Percentiles rank a stretch among this genome's conserved stretches.
Conservation (phyloP, 495 filamentous ascomycete genomes). For the Cladorrhinum samala region DNA sequence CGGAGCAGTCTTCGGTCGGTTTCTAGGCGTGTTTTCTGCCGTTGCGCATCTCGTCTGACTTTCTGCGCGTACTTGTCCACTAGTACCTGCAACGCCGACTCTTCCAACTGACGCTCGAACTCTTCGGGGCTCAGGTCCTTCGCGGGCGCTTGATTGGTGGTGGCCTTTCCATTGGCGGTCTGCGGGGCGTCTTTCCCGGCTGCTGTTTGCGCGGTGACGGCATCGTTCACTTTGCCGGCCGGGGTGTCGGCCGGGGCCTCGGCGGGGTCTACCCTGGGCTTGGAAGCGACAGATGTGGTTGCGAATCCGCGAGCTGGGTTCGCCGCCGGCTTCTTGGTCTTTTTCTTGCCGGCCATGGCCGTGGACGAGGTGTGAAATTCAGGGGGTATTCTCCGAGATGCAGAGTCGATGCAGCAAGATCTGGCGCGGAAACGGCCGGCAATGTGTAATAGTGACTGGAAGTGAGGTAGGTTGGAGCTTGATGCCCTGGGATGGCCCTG, state of each 20-base stretch:
- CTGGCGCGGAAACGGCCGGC: slow-evolving; percentile 8
- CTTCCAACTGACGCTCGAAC: slow-evolving; percentile 74
- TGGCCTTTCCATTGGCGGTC: slow-evolving; percentile 21
- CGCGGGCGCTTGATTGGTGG: slow-evolving; percentile 34
- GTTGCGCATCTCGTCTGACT: slow-evolving; percentile 56
- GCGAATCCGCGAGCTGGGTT: slow-evolving; percentile 90
- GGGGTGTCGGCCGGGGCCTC: slow-evolving; percentile 31
- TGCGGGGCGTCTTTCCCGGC: slow-evolving; percentile 21
- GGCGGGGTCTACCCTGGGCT: slow-evolving; percentile 44
- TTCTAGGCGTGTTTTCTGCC: slow-evolving; percentile 64
- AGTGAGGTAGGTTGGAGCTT: slow-evolving; percentile 11
- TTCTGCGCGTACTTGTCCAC: slow-evolving; percentile 75
- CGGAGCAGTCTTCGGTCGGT: slow-evolving; percentile 75
- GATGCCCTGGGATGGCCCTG: slow-evolving; percentile 9
- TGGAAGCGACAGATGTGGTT: slow-evolving; percentile 80
- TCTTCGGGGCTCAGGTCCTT: slow-evolving; percentile 68
- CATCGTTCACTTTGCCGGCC: slow-evolving; percentile 18
- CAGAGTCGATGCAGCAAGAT: no score
- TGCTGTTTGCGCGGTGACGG: slow-evolving; percentile 29
- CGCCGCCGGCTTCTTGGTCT: slow-evolving; percentile 74
- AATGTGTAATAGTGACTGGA: slow-evolving; percentile 5
- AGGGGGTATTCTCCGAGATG: neutral
- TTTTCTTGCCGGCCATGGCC: slow-evolving; percentile 75
- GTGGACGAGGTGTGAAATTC: slow-evolving; percentile 2
- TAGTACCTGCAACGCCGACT: slow-evolving; percentile 71